Conservation (phyloP, 2,329 filamentous ascomycete genomes). For the Monilinia polystroma region DNA sequence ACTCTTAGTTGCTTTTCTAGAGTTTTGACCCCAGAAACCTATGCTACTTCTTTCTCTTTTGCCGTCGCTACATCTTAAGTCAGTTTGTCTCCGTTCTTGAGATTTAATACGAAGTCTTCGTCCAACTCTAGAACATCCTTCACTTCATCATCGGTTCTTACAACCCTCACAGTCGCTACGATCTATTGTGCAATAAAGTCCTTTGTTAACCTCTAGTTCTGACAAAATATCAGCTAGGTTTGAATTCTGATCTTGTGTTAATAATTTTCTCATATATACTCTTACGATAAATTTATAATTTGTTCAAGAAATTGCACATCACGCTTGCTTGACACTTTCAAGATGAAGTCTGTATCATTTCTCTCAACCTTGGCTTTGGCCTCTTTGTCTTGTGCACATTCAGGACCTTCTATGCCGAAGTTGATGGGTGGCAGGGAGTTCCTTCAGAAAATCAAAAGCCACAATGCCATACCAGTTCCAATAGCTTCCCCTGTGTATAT, state of each 20-base stretch:
- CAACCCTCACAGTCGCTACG: slow-evolving; percentile 20
- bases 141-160: neutral
- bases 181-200: neutral
- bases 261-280: neutral
- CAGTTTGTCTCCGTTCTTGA: slow-evolving; percentile 1
- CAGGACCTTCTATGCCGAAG: slow-evolving; percentile 28
- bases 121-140: neutral
- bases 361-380: slow-evolving; percentile 27
- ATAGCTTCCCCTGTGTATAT: slow-evolving; percentile 18
- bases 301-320: neutral
- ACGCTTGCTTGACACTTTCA: slow-evolving; percentile 1
- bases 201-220: neutral
- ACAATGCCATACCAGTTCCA: slow-evolving; percentile 26
- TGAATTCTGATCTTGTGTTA: neutral
- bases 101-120: slow-evolving; percentile 7
- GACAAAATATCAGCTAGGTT: neutral
- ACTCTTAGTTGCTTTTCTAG: neutral
- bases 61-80: slow-evolving; percentile 12
- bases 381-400: slow-evolving; percentile 30
- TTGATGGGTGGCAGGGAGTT: slow-evolving; percentile 35
- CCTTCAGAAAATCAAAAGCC: slow-evolving; percentile 33
- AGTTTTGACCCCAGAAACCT: slow-evolving; percentile 11
- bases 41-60: neutral
- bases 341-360: slow-evolving; percentile 29
- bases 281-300: neutral